Percentiles rank a stretch among this genome's conserved stretches.
phyloP scores from a whole-genome alignment of 2,329 filamentous ascomycete genomes.

The Cladosporium sp. region DNA sequence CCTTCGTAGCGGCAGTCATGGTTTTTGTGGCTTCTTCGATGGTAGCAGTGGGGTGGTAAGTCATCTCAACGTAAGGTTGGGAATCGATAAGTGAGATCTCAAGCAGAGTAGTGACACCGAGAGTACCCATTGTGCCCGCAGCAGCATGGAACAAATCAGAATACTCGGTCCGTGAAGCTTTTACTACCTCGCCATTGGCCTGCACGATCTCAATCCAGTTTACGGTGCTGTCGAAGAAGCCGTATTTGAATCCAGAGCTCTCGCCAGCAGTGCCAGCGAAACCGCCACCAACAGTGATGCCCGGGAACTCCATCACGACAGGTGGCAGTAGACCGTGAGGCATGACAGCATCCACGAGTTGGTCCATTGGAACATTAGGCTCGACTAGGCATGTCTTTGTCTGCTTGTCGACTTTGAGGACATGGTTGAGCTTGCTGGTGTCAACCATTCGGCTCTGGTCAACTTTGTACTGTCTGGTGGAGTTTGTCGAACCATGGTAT shows the following conservation, averaged over 20 bases:
- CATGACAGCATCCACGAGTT: constrained; percentile 56
- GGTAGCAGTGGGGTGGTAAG: constrained; percentile 42
- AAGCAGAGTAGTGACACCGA: constrained; percentile 61
- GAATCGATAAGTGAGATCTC: constrained; percentile 45
- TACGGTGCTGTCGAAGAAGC: constrained; percentile 61
- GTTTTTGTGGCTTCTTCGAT: constrained; percentile 41
- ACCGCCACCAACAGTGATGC: constrained; percentile 66
- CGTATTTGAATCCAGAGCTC: constrained; percentile 64
- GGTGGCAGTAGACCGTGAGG: constrained; percentile 55
- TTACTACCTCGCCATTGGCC: constrained; percentile 54
- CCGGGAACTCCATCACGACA: constrained; percentile 68
- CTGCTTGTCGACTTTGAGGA: constrained; percentile 56
- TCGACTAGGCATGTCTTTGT: constrained; percentile 60
- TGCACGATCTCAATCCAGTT: constrained; percentile 62
- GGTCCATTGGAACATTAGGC: constrained; percentile 67
- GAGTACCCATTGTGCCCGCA: constrained; percentile 61
- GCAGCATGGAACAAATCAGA: constrained; percentile 62
- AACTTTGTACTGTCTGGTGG: constrained; percentile 43
- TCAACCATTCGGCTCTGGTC: constrained; percentile 48
- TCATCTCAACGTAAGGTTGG: constrained; percentile 46
- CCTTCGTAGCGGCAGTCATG: constrained; percentile 35
- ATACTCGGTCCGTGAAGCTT: constrained; percentile 51
- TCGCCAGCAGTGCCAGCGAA: constrained; percentile 66
- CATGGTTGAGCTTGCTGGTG: constrained; percentile 59
- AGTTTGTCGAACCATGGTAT: constrained; percentile 55